These are phyloP conservation scores for Phytophthora macrochlamydospora DNA, from an alignment of 352 stramenopile species.

Conservation along the genomic window DNA sequence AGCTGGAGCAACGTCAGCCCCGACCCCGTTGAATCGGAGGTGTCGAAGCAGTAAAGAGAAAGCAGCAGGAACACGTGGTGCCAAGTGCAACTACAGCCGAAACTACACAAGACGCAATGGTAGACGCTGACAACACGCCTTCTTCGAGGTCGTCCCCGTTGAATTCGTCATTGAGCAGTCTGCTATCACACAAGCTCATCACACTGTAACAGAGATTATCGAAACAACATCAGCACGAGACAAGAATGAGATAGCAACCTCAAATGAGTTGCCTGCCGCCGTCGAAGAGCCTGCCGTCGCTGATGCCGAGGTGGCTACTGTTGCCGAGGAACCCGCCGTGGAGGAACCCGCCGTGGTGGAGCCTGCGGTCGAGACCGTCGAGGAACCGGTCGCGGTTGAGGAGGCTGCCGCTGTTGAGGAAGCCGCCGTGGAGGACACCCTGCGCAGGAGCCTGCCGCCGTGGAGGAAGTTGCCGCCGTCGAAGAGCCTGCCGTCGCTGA, in stretches of 20 bases:
- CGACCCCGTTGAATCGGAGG: background rate
- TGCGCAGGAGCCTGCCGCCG: background rate
- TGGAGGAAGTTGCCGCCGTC: background rate
- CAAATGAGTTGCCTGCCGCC: background rate
- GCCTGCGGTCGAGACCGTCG: background rate
- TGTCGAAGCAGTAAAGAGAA: background rate
- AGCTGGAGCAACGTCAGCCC: background rate
- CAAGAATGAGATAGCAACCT: too few relatives aligned
- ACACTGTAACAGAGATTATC: background rate
- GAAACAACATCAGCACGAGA: background rate
- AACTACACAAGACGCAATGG: background rate
- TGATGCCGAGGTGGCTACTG: background rate
- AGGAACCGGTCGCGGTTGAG: background rate
- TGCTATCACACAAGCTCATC: background rate
- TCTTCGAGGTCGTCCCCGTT: background rate
- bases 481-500: background rate
- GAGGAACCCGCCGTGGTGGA: background rate
- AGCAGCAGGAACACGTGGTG: too few relatives aligned
- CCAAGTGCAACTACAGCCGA: too few relatives aligned
- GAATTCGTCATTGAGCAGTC: background rate
- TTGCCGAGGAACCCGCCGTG: background rate
- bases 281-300: background rate
- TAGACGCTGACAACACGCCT: background rate
- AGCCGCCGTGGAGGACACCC: background rate
- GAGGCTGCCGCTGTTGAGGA: background rate